phyloP scores from a whole-genome alignment of 2,329 filamentous ascomycete species.

The Coniochaeta pulveracea region DNA sequence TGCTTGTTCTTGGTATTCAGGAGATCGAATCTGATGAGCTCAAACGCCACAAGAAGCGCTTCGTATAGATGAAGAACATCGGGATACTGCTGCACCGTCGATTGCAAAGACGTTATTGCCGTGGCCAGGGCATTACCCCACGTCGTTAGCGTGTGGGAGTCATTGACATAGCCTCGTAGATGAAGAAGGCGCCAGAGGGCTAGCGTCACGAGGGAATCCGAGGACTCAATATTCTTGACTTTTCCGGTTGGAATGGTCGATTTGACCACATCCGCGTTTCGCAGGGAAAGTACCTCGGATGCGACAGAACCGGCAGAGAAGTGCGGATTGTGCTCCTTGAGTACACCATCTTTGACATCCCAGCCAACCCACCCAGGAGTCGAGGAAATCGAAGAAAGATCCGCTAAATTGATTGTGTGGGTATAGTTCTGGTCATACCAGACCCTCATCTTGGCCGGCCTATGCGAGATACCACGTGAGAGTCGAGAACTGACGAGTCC shows the following conservation, averaged over 20 bases:
- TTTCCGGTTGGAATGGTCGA: conserved; percentile 53
- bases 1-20: conserved; percentile 58
- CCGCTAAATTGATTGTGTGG: conserved; percentile 54
- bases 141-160: conserved; percentile 64
- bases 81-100: conserved; percentile 32
- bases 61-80: conserved; percentile 52
- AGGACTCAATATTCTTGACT: conserved; percentile 47
- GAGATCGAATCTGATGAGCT: conserved; percentile 69
- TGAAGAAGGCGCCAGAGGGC: conserved; percentile 83
- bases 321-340: conserved; percentile 35
- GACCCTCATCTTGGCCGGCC: conserved; percentile 63
- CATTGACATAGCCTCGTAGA: conserved; percentile 73
- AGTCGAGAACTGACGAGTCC: conserved; percentile 69
- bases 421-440: conserved; percentile 72
- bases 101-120: conserved; percentile 52
- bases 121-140: conserved; percentile 75
- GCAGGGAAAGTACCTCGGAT: conserved; percentile 56
- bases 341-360: conserved; percentile 55
- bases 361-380: conserved; percentile 41
- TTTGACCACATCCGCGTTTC: conserved; percentile 56
- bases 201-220: conserved; percentile 59
- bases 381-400: conserved; percentile 24
- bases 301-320: conserved; percentile 33
- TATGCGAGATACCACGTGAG: conserved; percentile 73
- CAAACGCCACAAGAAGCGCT: conserved; percentile 70